Percentiles rank a stretch among this genome's conserved stretches.
These are phyloP conservation scores for Leccinum solheimii DNA, from an alignment of 1,284 basidiomycete species.

Conservation along the genomic window DNA sequence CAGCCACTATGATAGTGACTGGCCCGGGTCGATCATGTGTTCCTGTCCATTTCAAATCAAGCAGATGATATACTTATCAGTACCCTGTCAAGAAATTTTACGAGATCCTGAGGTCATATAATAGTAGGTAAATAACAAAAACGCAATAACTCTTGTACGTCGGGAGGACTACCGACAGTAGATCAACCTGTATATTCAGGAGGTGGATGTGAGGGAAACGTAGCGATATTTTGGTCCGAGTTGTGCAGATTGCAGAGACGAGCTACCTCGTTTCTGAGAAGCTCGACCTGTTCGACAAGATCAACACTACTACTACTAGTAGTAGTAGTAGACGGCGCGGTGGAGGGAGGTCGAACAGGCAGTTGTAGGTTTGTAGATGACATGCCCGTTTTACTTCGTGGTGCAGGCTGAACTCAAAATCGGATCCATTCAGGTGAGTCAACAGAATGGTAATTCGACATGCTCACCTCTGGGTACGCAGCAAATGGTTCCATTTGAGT, in stretches of 20 bases:
- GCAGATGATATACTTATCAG: not conserved
- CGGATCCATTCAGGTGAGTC: not conserved
- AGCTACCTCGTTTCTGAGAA: slow-evolving; percentile 15
- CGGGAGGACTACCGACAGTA: not conserved
- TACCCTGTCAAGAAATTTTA: not conserved
- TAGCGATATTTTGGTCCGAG: not conserved
- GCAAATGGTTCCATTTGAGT: not conserved
- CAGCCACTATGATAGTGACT: not conserved
- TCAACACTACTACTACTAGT: not conserved
- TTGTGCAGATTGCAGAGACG: slow-evolving; percentile 6
- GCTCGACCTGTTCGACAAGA: slow-evolving; percentile 8
- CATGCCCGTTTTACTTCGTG: not conserved
- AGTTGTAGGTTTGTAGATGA: not conserved
- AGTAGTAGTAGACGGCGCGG: not conserved
- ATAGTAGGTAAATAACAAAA: not conserved
- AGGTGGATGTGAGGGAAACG: not conserved
- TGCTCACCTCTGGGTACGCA: not conserved
- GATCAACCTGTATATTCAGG: not conserved
- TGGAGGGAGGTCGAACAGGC: not conserved
- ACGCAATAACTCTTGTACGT: not conserved
- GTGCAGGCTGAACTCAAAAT: not conserved
- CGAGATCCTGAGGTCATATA: not conserved
- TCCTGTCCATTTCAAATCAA: not conserved
- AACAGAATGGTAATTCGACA: not conserved
- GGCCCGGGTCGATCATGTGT: not conserved